Percentiles rank a stretch among this genome's conserved stretches.
phyloP scores from a whole-genome alignment of 352 stramenopile genomes.

The Halophytophthora polymorphica region DNA sequence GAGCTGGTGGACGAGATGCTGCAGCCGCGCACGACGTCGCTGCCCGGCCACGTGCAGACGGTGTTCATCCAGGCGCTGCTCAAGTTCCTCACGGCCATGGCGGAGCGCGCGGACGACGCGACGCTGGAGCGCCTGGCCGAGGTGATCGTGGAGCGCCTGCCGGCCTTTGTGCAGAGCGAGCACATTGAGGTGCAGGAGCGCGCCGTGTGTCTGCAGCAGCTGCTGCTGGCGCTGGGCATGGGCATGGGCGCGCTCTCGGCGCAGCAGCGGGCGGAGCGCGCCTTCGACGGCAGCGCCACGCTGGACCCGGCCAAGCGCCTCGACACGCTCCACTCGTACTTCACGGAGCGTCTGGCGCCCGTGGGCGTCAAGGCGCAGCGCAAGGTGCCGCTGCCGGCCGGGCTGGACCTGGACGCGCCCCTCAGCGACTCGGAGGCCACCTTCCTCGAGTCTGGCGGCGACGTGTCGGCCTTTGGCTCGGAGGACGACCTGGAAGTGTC shows the following conservation, averaged over 20 bases:
- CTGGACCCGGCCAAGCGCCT: conserved; percentile 44
- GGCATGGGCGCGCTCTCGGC: conserved; percentile 51
- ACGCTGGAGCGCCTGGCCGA: conserved; percentile 84
- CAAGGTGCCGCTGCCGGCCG: conserved; percentile 88
- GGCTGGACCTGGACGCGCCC: conserved; percentile 61
- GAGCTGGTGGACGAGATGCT: conserved; percentile 81
- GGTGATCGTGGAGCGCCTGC: conserved; percentile 82
- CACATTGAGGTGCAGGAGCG: conserved; percentile 96
- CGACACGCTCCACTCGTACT: conserved; percentile 69
- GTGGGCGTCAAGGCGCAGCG: conserved; percentile 90
- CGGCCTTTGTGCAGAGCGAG: conserved; percentile 87
- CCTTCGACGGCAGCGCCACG: conserved; percentile 55
- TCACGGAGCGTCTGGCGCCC: conserved; percentile 78
- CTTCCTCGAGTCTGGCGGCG: conserved; percentile 74
- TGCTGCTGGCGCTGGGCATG: conserved; percentile 58
- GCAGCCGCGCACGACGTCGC: conserved; percentile 69
- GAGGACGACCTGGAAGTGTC: conserved; percentile 82
- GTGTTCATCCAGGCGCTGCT: conserved; percentile 95
- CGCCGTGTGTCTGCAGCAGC: conserved; percentile 82
- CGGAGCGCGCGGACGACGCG: conserved; percentile 64
- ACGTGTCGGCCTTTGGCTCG: conserved; percentile 53
- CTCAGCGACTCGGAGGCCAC: conserved; percentile 56
- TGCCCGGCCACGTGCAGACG: conserved; percentile 88
- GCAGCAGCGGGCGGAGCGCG: conserved; percentile 61
- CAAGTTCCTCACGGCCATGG: conserved; percentile 82